Base-by-base conservation (phyloP, 306 rosid genomes). In the Abrus pulchellus region DNA sequence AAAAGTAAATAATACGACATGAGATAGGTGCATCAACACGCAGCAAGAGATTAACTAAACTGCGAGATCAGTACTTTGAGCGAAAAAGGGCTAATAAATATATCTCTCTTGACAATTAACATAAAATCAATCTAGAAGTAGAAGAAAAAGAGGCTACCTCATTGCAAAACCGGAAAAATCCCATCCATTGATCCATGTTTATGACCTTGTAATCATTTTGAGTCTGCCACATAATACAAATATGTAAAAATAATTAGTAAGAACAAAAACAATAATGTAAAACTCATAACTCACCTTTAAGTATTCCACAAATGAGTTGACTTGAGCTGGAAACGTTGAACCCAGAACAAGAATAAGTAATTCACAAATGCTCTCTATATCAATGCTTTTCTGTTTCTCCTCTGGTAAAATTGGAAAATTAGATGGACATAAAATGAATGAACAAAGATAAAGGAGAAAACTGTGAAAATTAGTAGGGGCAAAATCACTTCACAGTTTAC, bases 331-430 rank as follows among this genome's bases (percentile, higher is more conserved):
- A 85, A 88, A 92, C 48, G 91, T 87, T 55, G 94, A 90, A 54
- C 94, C 93, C 83, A 96, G 75, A 82, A 96, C 97, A 86, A 96
- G 94, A 82, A 86, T 81, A 85, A 96, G 89, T 80, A 96, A 85
- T 82, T 89, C 86, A 53, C 99, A 96, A 61, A 96, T 89, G 87
- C 99, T 96, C 86, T 96, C 99, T 82, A 93, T 87, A 82, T 96
- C 99, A 74, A 96, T 92, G 90, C 99, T 93, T 86, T 96, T 96
- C 88, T 96, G 99, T 82, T 96, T 96, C 92, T 93, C 99, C 96
- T 96, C 98, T 96, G 90, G 63, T 9, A 80, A 81, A 77, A 75
- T 33, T 41, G 61, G 81, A 32, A 79, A 50, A 72, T 69, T 75
- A 61, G 83, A 74, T 72, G 63, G 38, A 62, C 14, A 53, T 41